Percentiles rank a stretch among this genome's conserved stretches.
Conservation (phyloP, 139 green algal species). For the Chlorella vulgaris region DNA sequence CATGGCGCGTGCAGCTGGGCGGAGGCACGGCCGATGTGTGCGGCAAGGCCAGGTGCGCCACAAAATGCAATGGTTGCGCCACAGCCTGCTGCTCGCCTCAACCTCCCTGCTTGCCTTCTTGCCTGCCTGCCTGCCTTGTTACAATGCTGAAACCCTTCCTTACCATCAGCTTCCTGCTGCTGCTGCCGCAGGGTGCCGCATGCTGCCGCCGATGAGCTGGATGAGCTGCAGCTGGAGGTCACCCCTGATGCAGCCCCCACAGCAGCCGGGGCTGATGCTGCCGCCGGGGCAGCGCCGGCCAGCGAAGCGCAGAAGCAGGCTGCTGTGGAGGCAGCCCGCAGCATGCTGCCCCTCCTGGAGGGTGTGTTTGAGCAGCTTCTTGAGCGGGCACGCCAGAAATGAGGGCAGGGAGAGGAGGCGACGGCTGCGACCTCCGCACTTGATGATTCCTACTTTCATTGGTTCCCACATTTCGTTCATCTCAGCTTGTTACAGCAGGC, state of each 20-base stretch:
- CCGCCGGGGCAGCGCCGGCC: neutral
- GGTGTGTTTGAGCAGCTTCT: conserved; percentile 11
- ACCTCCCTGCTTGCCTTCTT: too few species aligned
- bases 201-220: conserved; percentile 23
- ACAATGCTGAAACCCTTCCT: too few species aligned
- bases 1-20: conserved; percentile 23
- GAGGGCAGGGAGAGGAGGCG: neutral
- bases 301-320: neutral
- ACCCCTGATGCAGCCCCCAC: neutral
- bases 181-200: conserved; percentile 25
- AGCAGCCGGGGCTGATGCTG: neutral
- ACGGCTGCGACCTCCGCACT: too few species aligned
- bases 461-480: neutral
- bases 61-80: neutral
- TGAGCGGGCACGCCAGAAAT: conserved; percentile 18
- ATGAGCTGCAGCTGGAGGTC: conserved; percentile 22
- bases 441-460: neutral
- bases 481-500: neutral
- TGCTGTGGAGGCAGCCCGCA: neutral
- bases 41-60: conserved; percentile 15
- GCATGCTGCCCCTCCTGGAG: conserved; percentile 22
- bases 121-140: too few species aligned
- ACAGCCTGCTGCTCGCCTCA: too few species aligned
- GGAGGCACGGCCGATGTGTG: neutral
- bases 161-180: too few species aligned